phyloP scores from a whole-genome alignment of 768 basidiomycete species.

The Xerocomus brunneocitrinus region DNA sequence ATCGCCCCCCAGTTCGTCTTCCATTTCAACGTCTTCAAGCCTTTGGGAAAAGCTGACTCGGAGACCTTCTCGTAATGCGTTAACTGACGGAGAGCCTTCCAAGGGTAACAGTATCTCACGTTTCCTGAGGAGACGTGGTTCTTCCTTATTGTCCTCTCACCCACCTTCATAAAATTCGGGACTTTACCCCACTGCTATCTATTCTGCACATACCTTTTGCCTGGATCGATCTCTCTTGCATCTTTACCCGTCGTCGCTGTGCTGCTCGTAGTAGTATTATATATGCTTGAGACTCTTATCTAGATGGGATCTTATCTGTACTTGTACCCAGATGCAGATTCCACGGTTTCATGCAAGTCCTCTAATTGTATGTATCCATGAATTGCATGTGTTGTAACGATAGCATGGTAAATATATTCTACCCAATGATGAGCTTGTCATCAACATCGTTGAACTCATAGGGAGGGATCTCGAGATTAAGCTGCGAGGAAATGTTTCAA shows the following conservation, averaged over 20 bases:
- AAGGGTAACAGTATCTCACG: conserved; percentile 19
- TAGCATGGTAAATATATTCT: conserved; percentile 13
- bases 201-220: not conserved
- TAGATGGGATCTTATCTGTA: not conserved
- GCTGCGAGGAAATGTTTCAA: conserved; percentile 37
- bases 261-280: too few relatives aligned
- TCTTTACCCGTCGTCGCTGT: not conserved
- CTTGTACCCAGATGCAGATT: not conserved
- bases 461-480: conserved; percentile 91
- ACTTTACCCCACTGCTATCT: not conserved
- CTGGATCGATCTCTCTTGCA: not conserved
- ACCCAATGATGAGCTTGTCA: conserved; percentile 85
- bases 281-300: too few relatives aligned
- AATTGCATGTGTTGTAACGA: conserved; percentile 17
- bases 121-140: conserved; percentile 14
- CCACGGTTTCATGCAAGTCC: conserved; percentile 7
- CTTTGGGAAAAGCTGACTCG: conserved; percentile 25
- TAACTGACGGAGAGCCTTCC: conserved; percentile 9
- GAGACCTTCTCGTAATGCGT: conserved; percentile 12
- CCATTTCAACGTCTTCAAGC: conserved; percentile 9
- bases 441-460: conserved; percentile 87
- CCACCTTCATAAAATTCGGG: not conserved
- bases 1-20: not conserved
- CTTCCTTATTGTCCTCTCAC: conserved; percentile 6
- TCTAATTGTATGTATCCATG: conserved; percentile 23